Evolutionary conservation across 768 basidiomycete genomes (phyloP), one percentile per base, ranked within the genome.

Genomic region (Antrodiella citrinella): DNA sequence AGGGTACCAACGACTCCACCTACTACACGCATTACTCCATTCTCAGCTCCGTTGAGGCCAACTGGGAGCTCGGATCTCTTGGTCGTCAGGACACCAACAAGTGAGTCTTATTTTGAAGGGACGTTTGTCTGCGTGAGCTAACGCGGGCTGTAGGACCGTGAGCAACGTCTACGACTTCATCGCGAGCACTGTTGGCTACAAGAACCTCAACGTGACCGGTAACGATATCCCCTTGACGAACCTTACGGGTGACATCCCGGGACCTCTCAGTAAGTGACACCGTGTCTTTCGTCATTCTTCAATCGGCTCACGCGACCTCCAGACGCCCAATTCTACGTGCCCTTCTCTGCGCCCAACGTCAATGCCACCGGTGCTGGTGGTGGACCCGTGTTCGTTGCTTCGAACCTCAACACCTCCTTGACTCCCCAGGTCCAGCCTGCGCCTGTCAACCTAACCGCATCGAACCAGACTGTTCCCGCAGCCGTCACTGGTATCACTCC

Each of bases 21-120:
- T 80, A 73, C 65, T 82, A 84, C 63, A 75, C 75, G 1, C 82
- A 84, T 62, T 83, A 81, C 65, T 81, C 79, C 2, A 57, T 64
- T 42, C 67, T 82, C 45, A 71, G 74, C 11, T 78, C 81, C 19
- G 71, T 81, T 22, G 61, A 82, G 63, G 71, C 72, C 26, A 84
- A 84, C 65, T 84, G 82, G 81, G 65, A 65, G 4, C 75, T 84
- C 25, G 73, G 72, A 30, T 78, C 76, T 10, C 77, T 83, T 20
- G 82, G 81, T 18, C 73, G 81, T 35, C 67, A 69, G 26, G 80
- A 82, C 56, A 75, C 73, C 43, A 80, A 80, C 64, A 65, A 69
- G 67, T 72, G 55, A 7, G 49, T 59, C 22, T n/a, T 51, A 24
- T 43, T 44, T 3, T 15, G 4, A 4, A 7, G 41, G 10, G 9